phyloP scores from a whole-genome alignment of 495 filamentous ascomycete species.

The Pseudoneurospora amorphoporcata region DNA sequence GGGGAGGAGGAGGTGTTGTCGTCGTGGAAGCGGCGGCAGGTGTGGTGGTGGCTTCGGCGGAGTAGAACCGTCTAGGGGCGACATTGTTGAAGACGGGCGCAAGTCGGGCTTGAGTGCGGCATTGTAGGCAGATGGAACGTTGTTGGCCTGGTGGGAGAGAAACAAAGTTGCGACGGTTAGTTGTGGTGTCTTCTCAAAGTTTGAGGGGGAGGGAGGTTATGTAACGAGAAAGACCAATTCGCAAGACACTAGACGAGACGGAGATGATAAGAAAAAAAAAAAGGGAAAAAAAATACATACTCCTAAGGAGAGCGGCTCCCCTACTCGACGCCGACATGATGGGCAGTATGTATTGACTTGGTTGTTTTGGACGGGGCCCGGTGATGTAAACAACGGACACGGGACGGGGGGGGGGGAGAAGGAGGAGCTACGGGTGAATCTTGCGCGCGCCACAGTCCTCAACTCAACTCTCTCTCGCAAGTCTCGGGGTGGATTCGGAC shows the following conservation, averaged over 20 bases:
- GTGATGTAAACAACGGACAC: neutral
- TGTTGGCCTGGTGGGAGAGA: neutral
- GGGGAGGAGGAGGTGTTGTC: conserved; percentile 1
- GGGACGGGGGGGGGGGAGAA: neutral
- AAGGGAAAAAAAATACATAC: conserved; percentile 15
- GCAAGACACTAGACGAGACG: too few species aligned
- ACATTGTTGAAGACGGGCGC: conserved; percentile 3
- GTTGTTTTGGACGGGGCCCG: neutral
- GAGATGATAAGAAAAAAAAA: neutral
- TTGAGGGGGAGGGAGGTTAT: conserved; percentile 13
- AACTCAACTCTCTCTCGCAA: neutral
- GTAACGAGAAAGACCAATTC: neutral
- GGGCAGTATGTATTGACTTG: conserved; percentile 6
- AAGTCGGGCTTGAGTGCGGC: neutral
- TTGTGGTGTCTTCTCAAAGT: neutral
- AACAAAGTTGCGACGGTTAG: neutral
- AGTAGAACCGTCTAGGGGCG: conserved; percentile 1
- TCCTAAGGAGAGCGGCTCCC: conserved; percentile 36
- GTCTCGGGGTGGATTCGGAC: neutral
- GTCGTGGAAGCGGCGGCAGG: neutral
- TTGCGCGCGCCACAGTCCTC: neutral
- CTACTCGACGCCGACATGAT: conserved; percentile 43
- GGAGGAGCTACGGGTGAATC: neutral
- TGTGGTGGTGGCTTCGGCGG: conserved; percentile 9
- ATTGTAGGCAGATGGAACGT: neutral